Base-by-base conservation (phyloP, 2,329 filamentous ascomycete species). In the Gnomoniopsis smithogilvyi region DNA sequence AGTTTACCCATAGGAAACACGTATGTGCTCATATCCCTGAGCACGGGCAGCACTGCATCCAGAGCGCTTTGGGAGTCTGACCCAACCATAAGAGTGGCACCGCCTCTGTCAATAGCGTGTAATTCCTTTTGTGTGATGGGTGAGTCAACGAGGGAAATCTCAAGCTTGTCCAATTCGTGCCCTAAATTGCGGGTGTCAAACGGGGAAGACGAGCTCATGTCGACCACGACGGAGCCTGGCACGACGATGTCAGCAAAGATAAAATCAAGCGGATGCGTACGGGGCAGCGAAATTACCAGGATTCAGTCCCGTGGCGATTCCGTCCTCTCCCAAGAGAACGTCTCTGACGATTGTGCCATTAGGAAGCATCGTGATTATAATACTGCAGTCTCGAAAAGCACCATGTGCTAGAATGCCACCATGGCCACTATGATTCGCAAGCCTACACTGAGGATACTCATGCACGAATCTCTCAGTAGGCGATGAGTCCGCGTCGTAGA, bases 1-100 rank as follows among this genome's bases (percentile, higher is more conserved):
- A 54, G 41, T 41, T 47, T 54, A 24, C 51, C 51, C 51, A 47
- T 54, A 15, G 41, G 21, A 19, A 54, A 54, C 10, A 54, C 38
- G 15, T 54, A 30, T 11, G 14, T 45, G 41, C 38, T 54, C 38
- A 54, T 54, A 11, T 47, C 51, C 19, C 34, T 47, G 10, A 54
- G 41, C n/a, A 46, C 21, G n/a, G 41, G 51, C 51, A 54, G 30
- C 8, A 46, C 38, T 3, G 11, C 36, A 6, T 34, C 51, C 2
- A 54, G 41, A 10, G 41, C 51, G 33, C 17, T 11, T 8, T 24
- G n/a, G 1, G 41, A 54, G 38, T 54, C 41, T 15, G 38, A 54
- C 6, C 51, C 51, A 7, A 54, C 51, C 41, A 54, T 54, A 24
- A 47, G 26, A 15, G 51, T 54, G 24, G 51, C 51, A 34, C 51